These are phyloP conservation scores for Leccinum incarnatum DNA, from an alignment of 768 basidiomycete genomes.

Conservation along the genomic window DNA sequence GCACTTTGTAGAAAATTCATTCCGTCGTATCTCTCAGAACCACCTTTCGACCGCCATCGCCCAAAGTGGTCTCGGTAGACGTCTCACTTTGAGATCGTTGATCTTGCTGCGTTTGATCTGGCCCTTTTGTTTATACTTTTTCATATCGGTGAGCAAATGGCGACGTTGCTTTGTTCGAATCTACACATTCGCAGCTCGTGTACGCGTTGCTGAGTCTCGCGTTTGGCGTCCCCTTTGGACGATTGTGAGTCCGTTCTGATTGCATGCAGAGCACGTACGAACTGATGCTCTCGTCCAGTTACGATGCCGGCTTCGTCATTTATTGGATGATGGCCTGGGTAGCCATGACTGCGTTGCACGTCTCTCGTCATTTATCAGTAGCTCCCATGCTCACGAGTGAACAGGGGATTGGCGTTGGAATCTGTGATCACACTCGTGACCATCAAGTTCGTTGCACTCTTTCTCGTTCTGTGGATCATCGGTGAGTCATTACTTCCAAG, in stretches of 20 bases:
- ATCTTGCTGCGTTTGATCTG: slow-evolving; percentile 40
- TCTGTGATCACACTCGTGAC: slow-evolving; percentile 57
- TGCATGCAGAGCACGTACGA: neutral
- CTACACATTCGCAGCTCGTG: slow-evolving; percentile 40
- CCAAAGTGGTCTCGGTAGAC: slow-evolving; percentile 38
- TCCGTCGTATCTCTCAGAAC: slow-evolving; percentile 22
- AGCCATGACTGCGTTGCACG: slow-evolving; percentile 57
- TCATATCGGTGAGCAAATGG: slow-evolving; percentile 35
- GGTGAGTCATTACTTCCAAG: slow-evolving; percentile 27
- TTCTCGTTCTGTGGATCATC: slow-evolving; percentile 67
- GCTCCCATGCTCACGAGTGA: neutral
- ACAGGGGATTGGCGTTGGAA: slow-evolving; percentile 61
- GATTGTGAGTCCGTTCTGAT: slow-evolving; percentile 35
- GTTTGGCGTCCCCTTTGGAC: slow-evolving; percentile 54
- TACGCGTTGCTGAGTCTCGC: slow-evolving; percentile 59
- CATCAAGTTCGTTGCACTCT: slow-evolving; percentile 49
- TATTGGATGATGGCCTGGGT: slow-evolving; percentile 68
- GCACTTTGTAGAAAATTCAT: neutral
- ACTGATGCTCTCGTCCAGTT: slow-evolving; percentile 28
- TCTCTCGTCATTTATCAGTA: neutral
- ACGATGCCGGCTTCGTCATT: slow-evolving; percentile 54
- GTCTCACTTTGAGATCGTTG: slow-evolving; percentile 37
- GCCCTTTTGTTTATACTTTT: slow-evolving; percentile 41
- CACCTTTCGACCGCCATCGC: slow-evolving; percentile 33
- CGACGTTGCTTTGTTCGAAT: neutral